Conservation (phyloP, 805 yeast species). For the Saccharomycopsis sp. region DNA sequence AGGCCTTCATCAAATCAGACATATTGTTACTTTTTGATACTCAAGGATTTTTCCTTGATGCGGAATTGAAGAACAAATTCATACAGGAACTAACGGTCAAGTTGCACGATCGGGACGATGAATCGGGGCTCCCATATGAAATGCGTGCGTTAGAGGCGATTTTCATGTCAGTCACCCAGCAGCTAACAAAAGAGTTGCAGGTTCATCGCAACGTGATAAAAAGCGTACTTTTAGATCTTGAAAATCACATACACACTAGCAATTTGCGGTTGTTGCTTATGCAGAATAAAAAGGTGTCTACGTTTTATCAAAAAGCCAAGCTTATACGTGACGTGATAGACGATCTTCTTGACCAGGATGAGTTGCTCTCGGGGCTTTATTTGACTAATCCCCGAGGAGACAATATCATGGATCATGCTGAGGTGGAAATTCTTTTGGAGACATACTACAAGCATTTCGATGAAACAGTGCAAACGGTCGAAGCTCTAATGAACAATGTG, state of each 20-base stretch:
- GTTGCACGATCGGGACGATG: constrained; percentile 35
- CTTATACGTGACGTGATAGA: constrained; percentile 78
- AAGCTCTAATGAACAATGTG: constrained; percentile 73
- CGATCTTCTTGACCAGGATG: constrained; percentile 80
- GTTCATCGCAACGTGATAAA: constrained; percentile 54
- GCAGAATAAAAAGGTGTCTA: constrained; percentile 61
- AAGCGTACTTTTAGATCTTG: constrained; percentile 59
- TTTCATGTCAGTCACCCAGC: constrained; percentile 71
- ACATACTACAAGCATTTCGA: constrained; percentile 88
- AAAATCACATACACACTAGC: constrained; percentile 71
- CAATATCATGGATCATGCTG: constrained; percentile 44
- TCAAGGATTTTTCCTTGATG: constrained; percentile 45
- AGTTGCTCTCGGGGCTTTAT: constrained; percentile 76
- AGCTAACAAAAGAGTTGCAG: constrained; percentile 68
- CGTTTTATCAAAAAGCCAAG: constrained; percentile 67
- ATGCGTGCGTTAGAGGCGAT: constrained; percentile 80
- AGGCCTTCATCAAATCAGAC: constrained; percentile 80
- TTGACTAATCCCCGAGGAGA: constrained; percentile 30
- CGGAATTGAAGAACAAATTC: constrained; percentile 57
- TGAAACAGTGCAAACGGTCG: constrained; percentile 88
- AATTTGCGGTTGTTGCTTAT: constrained; percentile 66
- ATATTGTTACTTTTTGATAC: constrained; percentile 79
- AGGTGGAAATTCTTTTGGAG: constrained; percentile 80
- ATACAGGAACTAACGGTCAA: constrained; percentile 81
- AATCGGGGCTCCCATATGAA: constrained; percentile 48